These are phyloP conservation scores for Elasticomyces elasticus DNA, from an alignment of 495 filamentous ascomycete species.

Conservation along the genomic window DNA sequence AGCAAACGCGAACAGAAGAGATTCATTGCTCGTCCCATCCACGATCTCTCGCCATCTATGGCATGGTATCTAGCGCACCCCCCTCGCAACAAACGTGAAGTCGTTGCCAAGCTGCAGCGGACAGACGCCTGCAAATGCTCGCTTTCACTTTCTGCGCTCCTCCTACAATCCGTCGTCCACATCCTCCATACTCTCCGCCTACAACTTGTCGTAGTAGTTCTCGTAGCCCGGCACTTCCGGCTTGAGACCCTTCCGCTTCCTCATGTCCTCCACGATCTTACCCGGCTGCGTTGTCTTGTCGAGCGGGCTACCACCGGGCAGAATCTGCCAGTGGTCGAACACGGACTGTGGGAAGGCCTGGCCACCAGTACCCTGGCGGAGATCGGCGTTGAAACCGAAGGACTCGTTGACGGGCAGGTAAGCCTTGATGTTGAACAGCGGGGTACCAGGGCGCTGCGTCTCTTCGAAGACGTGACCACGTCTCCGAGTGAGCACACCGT, in stretches of 20 bases:
- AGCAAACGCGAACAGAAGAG: not conserved
- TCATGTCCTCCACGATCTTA: slow-evolving; percentile 74
- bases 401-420: slow-evolving; percentile 99
- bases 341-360: slow-evolving; percentile 98
- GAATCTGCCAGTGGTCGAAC: slow-evolving; percentile 95
- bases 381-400: slow-evolving; percentile 98
- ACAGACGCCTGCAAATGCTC: slow-evolving; percentile 9
- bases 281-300: slow-evolving; percentile 80
- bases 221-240: slow-evolving; percentile 75
- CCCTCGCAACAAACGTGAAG: not conserved
- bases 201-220: slow-evolving; percentile 42
- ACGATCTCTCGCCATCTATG: not conserved
- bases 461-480: slow-evolving; percentile 98
- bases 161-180: not conserved
- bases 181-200: not conserved
- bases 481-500: slow-evolving; percentile 95
- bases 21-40: not conserved
- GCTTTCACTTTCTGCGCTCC: slow-evolving; percentile 1
- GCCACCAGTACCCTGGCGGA: slow-evolving; percentile 83
- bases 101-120: not conserved
- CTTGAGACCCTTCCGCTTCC: slow-evolving; percentile 99
- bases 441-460: slow-evolving; percentile 95
- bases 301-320: slow-evolving; percentile 88
- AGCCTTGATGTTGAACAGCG: slow-evolving; percentile 98
- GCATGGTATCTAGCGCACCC: not conserved